Evolutionary conservation across 176 grass and related monocot genomes (phyloP).

Genomic region (Calamus simplicifolius): DNA sequence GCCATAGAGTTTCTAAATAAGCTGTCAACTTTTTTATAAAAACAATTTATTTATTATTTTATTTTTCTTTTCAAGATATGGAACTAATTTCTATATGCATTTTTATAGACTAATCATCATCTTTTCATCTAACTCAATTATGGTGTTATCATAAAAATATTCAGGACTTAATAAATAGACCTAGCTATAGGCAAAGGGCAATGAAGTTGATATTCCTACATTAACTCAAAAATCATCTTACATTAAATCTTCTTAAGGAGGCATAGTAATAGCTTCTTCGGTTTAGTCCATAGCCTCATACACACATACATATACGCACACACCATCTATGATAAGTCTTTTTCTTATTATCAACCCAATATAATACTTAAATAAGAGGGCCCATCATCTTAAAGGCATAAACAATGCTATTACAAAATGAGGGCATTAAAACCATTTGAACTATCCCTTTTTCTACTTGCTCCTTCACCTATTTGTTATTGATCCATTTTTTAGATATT

Average conservation of each 20-base stretch:
- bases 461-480: not conserved
- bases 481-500: not conserved
- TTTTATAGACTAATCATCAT: not conserved
- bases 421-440: not conserved
- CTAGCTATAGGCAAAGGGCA: not conserved
- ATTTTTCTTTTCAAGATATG: not conserved
- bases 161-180: not conserved
- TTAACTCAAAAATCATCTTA: not conserved
- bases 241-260: not conserved
- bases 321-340: not conserved
- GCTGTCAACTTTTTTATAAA: not conserved
- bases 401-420: not conserved
- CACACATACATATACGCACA: not conserved
- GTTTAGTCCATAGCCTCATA: not conserved
- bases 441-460: not conserved
- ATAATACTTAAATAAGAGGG: not conserved
- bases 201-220: not conserved
- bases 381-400: not conserved
- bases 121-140: not conserved
- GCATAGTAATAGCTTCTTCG: not conserved
- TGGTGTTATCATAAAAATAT: not conserved
- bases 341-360: not conserved
- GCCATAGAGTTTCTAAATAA: too few relatives aligned
- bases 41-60: not conserved
- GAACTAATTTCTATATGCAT: not conserved